phyloP scores from a whole-genome alignment of 495 filamentous ascomycete species.

The Podospora sp. region DNA sequence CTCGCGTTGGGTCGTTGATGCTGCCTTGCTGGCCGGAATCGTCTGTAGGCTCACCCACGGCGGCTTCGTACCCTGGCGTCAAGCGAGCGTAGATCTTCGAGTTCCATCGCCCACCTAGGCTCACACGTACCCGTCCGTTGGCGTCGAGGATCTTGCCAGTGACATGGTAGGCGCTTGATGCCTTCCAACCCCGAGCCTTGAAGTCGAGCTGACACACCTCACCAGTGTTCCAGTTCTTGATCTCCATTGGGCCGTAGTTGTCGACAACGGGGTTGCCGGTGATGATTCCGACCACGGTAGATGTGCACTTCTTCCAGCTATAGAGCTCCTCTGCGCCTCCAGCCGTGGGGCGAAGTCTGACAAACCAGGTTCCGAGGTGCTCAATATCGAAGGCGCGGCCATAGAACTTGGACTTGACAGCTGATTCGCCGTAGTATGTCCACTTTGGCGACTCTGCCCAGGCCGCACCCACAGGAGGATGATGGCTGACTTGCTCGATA shows the following conservation, averaged over 20 bases:
- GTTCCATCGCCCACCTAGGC: constrained; percentile 93
- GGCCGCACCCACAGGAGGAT: constrained; percentile 92
- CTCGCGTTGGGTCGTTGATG: constrained; percentile 62
- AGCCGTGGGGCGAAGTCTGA: constrained; percentile 76
- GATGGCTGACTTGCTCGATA: constrained; percentile 97
- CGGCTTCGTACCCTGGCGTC: constrained; percentile 85
- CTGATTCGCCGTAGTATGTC: constrained; percentile 97
- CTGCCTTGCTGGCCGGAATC: constrained; percentile 41
- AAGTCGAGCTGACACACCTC: constrained; percentile 91
- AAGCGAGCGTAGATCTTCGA: constrained; percentile 94
- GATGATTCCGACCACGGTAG: constrained; percentile 97
- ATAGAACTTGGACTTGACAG: constrained; percentile 97
- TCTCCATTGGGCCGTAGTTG: constrained; percentile 96
- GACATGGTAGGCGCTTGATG: constrained; percentile 83
- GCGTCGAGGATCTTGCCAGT: constrained; percentile 78
- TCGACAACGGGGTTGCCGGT: constrained; percentile 96
- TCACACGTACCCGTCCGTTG: constrained; percentile 76
- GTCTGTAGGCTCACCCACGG: constrained; percentile 59
- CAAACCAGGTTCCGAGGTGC: constrained; percentile 94
- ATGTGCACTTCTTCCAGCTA: constrained; percentile 99
- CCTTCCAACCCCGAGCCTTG: constrained; percentile 94
- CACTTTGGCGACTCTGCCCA: constrained; percentile 91
- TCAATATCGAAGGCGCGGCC: constrained; percentile 98
- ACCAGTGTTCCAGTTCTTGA: constrained; percentile 95
- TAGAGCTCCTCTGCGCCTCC: constrained; percentile 84